Evolutionary conservation across 441 rosid species (phyloP).

Genomic region (Pelargonium australe): DNA sequence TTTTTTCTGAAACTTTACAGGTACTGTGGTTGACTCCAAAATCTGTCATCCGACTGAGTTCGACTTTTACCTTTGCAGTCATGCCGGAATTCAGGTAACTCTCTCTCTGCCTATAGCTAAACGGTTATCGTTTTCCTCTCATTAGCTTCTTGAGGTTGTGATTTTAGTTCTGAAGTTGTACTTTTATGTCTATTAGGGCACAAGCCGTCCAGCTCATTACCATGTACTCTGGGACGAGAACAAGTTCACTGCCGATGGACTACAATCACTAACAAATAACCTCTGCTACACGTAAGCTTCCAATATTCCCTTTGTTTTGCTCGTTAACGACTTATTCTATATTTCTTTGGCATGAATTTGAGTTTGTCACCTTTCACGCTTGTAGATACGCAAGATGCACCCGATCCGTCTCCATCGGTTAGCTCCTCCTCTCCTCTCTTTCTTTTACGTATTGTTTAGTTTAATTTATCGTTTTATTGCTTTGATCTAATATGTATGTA

Average conservation of each 20-base stretch:
- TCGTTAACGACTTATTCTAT: background rate
- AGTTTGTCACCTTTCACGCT: background rate
- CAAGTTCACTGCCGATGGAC: slow-evolving; percentile 92
- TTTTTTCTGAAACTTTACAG: slow-evolving; percentile 26
- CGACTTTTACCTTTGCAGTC: slow-evolving; percentile 92
- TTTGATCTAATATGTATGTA: background rate
- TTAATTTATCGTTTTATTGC: background rate
- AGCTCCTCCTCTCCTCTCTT: slow-evolving; percentile 9
- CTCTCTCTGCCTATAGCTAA: no score
- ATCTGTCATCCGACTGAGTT: slow-evolving; percentile 94
- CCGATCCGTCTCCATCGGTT: slow-evolving; percentile 88
- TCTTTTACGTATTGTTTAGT: background rate
- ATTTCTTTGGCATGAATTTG: background rate
- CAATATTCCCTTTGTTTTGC: background rate
- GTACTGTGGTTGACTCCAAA: slow-evolving; percentile 83
- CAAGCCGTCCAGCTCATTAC: slow-evolving; percentile 69
- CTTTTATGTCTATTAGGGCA: background rate
- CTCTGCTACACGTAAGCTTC: slow-evolving; percentile 62
- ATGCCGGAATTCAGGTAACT: slow-evolving; percentile 86
- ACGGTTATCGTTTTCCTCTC: no score
- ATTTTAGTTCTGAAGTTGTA: no score
- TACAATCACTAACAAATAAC: slow-evolving; percentile 90
- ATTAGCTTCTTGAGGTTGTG: no score
- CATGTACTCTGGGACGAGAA: slow-evolving; percentile 99
- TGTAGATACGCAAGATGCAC: slow-evolving; percentile 80